Conservation (phyloP, 495 filamentous ascomycete species). For the Chlorociboria aeruginascens region DNA sequence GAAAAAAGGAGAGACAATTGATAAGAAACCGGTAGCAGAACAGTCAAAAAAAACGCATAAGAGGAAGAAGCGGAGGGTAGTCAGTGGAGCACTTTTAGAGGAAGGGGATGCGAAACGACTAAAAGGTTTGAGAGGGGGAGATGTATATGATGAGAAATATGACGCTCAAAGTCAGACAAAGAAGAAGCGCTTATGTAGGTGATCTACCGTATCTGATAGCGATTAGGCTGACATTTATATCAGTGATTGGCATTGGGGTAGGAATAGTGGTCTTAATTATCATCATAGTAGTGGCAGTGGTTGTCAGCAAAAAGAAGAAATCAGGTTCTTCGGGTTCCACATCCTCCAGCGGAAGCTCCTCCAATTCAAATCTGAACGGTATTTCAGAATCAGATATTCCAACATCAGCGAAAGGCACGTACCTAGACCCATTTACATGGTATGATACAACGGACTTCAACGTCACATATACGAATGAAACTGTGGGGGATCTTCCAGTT, state of each 20-base stretch:
- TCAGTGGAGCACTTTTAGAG: slow-evolving; percentile 58
- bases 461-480: slow-evolving; percentile 78
- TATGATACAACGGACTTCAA: slow-evolving; percentile 88
- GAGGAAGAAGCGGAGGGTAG: slow-evolving; percentile 41
- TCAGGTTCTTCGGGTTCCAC: slow-evolving; percentile 2
- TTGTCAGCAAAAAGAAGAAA: slow-evolving; percentile 54
- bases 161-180: slow-evolving; percentile 15
- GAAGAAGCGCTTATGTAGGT: slow-evolving; percentile 40
- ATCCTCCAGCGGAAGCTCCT: slow-evolving; percentile 26
- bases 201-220: not conserved
- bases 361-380: slow-evolving; percentile 46
- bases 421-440: slow-evolving; percentile 89
- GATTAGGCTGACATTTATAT: slow-evolving; percentile 7
- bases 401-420: slow-evolving; percentile 53
- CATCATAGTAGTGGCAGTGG: slow-evolving; percentile 61
- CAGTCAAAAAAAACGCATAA: slow-evolving; percentile 19
- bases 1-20: slow-evolving; percentile 18
- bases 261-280: slow-evolving; percentile 52
- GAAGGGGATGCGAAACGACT: slow-evolving; percentile 37
- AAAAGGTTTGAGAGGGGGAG: slow-evolving; percentile 14
- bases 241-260: slow-evolving; percentile 40
- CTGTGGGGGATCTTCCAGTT: slow-evolving; percentile 70
- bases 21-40: slow-evolving; percentile 20
- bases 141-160: slow-evolving; percentile 17
- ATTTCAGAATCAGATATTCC: slow-evolving; percentile 55